phyloP scores from a whole-genome alignment of 2,329 filamentous ascomycete genomes.

The Coccinonectria pachysandricola region DNA sequence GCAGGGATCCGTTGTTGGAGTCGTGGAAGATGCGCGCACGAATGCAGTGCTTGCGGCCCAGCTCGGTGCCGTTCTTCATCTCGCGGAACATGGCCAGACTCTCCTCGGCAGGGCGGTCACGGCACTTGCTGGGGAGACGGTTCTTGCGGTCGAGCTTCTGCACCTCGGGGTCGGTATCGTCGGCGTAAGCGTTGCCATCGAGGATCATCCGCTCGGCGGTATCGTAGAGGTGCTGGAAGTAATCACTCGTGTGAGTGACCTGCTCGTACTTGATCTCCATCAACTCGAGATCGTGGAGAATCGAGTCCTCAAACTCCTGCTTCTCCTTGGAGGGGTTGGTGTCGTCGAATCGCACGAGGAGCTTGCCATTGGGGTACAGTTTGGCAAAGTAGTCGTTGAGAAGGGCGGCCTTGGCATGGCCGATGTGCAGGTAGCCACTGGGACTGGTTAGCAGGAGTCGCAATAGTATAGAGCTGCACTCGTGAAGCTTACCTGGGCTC shows the following conservation, averaged over 20 bases:
- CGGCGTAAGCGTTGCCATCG: constrained; percentile 81
- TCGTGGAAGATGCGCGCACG: constrained; percentile 88
- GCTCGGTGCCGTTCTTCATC: constrained; percentile 78
- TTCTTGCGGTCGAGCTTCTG: constrained; percentile 81
- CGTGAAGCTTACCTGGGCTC: constrained; percentile 67
- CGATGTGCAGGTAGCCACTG: constrained; percentile 82
- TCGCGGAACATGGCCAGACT: constrained; percentile 79
- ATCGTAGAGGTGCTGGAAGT: constrained; percentile 87
- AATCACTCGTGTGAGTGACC: constrained; percentile 85
- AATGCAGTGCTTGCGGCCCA: constrained; percentile 80
- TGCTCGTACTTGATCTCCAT: constrained; percentile 87
- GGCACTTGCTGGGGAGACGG: constrained; percentile 69
- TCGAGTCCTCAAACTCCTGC: constrained; percentile 89
- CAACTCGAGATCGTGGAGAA: constrained; percentile 79
- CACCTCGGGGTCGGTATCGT: constrained; percentile 82
- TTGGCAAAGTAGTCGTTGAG: not conserved
- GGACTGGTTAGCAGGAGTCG: constrained; percentile 8
- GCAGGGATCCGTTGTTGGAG: constrained; percentile 88
- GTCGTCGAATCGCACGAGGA: constrained; percentile 90
- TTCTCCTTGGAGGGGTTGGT: constrained; percentile 98
- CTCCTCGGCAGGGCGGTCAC: constrained; percentile 71
- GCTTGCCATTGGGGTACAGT: constrained; percentile 69
- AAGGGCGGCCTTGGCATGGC: constrained; percentile 86
- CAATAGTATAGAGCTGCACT: not conserved
- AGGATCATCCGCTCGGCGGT: constrained; percentile 77